phyloP scores from a whole-genome alignment of 164 flowering plant genomes.

The Amborella trichopoda region DNA sequence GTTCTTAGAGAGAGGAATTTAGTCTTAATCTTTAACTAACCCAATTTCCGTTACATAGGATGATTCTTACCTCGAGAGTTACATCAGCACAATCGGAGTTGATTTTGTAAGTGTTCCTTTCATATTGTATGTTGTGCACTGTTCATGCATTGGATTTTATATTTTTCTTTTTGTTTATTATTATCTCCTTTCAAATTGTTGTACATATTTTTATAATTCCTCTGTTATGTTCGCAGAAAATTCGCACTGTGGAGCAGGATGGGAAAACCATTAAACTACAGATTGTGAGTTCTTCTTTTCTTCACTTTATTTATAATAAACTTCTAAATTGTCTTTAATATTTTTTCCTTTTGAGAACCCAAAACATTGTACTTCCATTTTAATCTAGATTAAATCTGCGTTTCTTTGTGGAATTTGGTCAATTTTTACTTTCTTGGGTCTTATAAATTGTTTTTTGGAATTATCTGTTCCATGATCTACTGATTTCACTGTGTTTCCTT shows the following conservation, averaged over 20 bases:
- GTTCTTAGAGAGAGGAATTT: no score
- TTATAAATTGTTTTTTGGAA: not conserved
- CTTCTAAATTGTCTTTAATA: no score
- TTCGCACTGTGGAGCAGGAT: slow-evolving; percentile 94
- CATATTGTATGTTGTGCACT: not conserved
- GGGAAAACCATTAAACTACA: slow-evolving; percentile 91
- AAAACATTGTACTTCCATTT: no score
- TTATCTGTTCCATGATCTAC: not conserved
- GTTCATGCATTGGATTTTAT: not conserved
- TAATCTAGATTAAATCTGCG: no score
- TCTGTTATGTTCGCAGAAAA: slow-evolving; percentile 44
- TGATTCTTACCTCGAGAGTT: slow-evolving; percentile 89
- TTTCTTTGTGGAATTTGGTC: no score
- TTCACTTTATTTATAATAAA: no score
- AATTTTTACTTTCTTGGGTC: not conserved
- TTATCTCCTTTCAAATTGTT: not conserved
- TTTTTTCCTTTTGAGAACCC: no score
- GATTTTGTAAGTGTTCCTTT: slow-evolving; percentile 61
- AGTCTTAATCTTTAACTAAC: no score
- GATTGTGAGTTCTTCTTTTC: no score
- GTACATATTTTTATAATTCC: not conserved
- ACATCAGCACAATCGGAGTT: slow-evolving; percentile 92
- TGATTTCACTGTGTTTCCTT: not conserved
- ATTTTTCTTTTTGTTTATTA: not conserved
- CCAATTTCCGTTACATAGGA: slow-evolving; percentile 42